These are phyloP conservation scores for Imleria badia DNA, from an alignment of 768 basidiomycete genomes.

Conservation along the genomic window DNA sequence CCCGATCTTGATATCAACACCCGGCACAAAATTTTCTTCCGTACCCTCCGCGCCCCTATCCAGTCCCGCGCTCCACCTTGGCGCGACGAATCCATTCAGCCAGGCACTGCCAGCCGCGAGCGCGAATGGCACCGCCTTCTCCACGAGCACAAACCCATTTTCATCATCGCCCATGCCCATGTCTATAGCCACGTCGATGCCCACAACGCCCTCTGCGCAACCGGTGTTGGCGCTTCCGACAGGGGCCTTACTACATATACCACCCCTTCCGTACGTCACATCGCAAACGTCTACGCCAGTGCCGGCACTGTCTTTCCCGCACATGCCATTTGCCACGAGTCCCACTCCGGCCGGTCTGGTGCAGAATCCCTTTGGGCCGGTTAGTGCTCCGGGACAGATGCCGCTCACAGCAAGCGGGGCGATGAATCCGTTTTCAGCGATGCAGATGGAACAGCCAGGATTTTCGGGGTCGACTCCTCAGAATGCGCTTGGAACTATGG, in stretches of 20 bases:
- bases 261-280: neutral
- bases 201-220: slow-evolving; percentile 9
- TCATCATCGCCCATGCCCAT: neutral
- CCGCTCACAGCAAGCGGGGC: slow-evolving; percentile 14
- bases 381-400: slow-evolving; percentile 20
- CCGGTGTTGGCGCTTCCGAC: slow-evolving; percentile 7
- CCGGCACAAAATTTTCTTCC: slow-evolving; percentile 5
- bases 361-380: slow-evolving; percentile 24
- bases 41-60: neutral
- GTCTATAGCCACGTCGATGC: slow-evolving; percentile 3
- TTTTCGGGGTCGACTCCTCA: slow-evolving; percentile 32
- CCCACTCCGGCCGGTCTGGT: neutral
- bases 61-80: slow-evolving; percentile 14
- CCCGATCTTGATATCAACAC: slow-evolving; percentile 6
- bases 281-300: neutral
- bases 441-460: slow-evolving; percentile 14
- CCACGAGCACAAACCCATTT: slow-evolving; percentile 18
- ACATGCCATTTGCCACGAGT: slow-evolving; percentile 1
- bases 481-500: slow-evolving; percentile 15
- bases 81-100: slow-evolving; percentile 21
- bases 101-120: neutral
- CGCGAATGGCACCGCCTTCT: neutral
- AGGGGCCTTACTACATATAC: slow-evolving; percentile 4
- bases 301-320: slow-evolving; percentile 1
- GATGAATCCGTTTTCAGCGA: slow-evolving; percentile 19